A percentile compares a stretch with the other conserved stretches of the same genome.
Conservation (phyloP, 2,329 filamentous ascomycete genomes). For the Phyllosticta capitalensis region DNA sequence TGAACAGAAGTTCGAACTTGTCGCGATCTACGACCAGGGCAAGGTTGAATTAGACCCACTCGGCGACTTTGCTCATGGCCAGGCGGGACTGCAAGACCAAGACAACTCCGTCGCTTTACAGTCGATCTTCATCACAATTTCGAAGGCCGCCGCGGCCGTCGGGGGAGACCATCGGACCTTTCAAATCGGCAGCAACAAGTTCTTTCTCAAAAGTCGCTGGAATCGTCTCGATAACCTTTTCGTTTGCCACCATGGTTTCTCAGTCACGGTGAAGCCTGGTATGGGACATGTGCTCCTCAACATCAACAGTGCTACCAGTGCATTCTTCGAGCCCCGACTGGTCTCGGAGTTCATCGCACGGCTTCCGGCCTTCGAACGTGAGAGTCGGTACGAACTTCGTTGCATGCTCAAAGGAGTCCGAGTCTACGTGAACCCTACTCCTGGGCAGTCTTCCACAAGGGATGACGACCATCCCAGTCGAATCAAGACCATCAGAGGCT, state of each 20-base stretch:
- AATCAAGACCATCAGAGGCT: background rate
- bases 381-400: too few relatives aligned
- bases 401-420: background rate
- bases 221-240: background rate
- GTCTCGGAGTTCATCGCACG: background rate
- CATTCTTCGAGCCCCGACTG: conserved; percentile 12
- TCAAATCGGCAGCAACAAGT: background rate
- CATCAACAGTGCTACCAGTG: conserved; percentile 13
- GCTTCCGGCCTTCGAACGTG: too few relatives aligned
- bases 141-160: background rate
- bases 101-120: background rate
- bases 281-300: conserved; percentile 13
- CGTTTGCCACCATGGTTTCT: background rate
- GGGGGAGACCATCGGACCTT: background rate
- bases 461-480: background rate
- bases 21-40: background rate
- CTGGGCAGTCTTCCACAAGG: too few relatives aligned
- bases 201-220: background rate
- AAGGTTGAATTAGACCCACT: background rate
- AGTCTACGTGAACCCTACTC: background rate
- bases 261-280: background rate
- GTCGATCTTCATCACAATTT: background rate
- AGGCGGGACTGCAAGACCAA: background rate
- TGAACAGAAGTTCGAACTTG: background rate
- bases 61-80: background rate